Conservation (phyloP, 1,284 basidiomycete genomes). For the Naganishia albida region DNA sequence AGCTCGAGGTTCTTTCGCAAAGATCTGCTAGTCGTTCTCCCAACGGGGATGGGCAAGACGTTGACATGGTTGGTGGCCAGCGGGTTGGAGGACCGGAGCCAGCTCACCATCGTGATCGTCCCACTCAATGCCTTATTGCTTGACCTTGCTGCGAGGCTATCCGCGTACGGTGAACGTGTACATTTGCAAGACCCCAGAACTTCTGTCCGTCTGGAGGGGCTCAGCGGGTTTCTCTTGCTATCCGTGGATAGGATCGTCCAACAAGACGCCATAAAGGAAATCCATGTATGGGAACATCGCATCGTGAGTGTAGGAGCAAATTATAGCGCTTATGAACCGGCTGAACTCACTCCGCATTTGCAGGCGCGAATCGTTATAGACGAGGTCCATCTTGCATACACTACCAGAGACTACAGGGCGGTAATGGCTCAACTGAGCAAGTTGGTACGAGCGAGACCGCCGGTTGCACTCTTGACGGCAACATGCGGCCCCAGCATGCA, state of each 20-base stretch:
- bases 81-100: background rate
- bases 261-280: background rate
- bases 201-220: background rate
- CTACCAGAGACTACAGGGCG: background rate
- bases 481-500: background rate
- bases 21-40: background rate
- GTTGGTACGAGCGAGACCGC: background rate
- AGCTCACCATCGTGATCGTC: background rate
- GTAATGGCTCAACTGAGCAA: background rate
- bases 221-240: background rate
- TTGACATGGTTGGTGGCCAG: background rate
- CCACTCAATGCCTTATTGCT: background rate
- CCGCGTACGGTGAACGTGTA: background rate
- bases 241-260: background rate
- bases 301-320: background rate
- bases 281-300: background rate
- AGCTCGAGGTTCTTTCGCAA: background rate
- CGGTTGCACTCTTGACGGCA: background rate
- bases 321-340: too few relatives aligned
- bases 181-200: background rate
- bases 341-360: too few relatives aligned
- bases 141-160: background rate
- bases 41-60: background rate
- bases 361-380: background rate
- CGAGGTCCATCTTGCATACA: background rate